These are phyloP conservation scores for Nicotiana sylvestris DNA, from an alignment of 257 asterid genomes.

Conservation along the genomic window DNA sequence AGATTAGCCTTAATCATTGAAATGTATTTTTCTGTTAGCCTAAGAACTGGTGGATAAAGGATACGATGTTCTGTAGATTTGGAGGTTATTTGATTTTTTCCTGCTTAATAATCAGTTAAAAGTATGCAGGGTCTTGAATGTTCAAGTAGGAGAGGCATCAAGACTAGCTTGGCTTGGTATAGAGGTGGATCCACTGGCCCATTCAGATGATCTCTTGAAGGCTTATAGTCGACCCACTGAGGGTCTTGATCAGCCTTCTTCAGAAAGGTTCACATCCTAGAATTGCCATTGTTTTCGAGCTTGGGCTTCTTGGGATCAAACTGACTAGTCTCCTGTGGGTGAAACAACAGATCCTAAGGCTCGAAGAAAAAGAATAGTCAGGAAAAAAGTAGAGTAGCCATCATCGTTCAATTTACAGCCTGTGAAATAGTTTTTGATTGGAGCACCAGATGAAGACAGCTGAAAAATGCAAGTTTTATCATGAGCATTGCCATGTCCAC, in stretches of 20 bases:
- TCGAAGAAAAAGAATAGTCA: conserved; percentile 70
- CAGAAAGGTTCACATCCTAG: conserved; percentile 87
- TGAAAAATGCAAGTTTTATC: background rate
- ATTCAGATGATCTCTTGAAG: conserved; percentile 64
- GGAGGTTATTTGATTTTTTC: background rate
- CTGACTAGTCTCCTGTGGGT: conserved; percentile 30
- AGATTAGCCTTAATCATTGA: background rate
- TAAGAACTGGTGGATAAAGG: too few species aligned
- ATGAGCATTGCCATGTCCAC: background rate
- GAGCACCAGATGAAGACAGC: background rate
- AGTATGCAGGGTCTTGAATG: conserved; percentile 59
- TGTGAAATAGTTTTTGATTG: background rate
- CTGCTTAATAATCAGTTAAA: background rate
- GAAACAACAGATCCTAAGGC: conserved; percentile 54
- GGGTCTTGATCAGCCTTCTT: conserved; percentile 40
- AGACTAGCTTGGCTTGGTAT: conserved; percentile 88
- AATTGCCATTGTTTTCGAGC: conserved; percentile 65
- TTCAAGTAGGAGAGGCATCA: conserved; percentile 81
- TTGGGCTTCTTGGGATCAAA: conserved; percentile 80
- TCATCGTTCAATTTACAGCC: background rate
- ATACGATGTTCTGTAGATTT: background rate
- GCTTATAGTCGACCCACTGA: conserved; percentile 69
- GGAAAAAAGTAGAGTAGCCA: conserved; percentile 44
- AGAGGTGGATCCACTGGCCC: conserved; percentile 79
- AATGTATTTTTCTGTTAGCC: too few species aligned